phyloP scores from a whole-genome alignment of 1,284 basidiomycete species.

The Cerrena zonata region DNA sequence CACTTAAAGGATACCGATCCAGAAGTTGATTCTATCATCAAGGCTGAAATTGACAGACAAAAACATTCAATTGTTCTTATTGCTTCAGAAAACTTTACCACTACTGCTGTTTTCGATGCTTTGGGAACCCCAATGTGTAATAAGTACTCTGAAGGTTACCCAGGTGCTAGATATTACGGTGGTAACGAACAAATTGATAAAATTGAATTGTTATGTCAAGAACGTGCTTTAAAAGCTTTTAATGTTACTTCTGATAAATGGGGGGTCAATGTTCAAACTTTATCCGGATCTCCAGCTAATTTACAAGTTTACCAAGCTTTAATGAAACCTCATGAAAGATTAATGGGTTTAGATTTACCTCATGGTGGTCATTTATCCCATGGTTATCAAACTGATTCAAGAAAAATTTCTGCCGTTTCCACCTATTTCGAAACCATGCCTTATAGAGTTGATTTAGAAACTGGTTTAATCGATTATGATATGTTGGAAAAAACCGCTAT shows the following conservation, averaged over 20 bases:
- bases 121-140: too few relatives aligned
- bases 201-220: slow-evolving; percentile 90
- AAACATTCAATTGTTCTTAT: slow-evolving; percentile 98
- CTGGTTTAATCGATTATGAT: slow-evolving; percentile 89
- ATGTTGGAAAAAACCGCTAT: slow-evolving; percentile 82
- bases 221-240: slow-evolving; percentile 95
- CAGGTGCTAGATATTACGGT: slow-evolving; percentile 94
- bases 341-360: slow-evolving; percentile 98
- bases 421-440: slow-evolving; percentile 99
- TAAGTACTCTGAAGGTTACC: slow-evolving; percentile 96
- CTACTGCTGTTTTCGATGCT: too few relatives aligned
- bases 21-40: slow-evolving; percentile 35
- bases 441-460: slow-evolving; percentile 81
- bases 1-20: slow-evolving; percentile 49
- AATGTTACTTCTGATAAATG: slow-evolving; percentile 88
- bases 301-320: slow-evolving; percentile 7
- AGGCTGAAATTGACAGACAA: slow-evolving; percentile 79
- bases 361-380: slow-evolving; percentile 98
- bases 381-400: slow-evolving; percentile 95
- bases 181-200: slow-evolving; percentile 97
- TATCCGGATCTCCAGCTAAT: slow-evolving; percentile 59
- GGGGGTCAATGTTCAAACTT: slow-evolving; percentile 99
- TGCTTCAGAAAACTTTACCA: too few relatives aligned
- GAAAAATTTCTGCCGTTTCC: slow-evolving; percentile 99
- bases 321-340: slow-evolving; percentile 88